Evolutionary conservation across 805 yeast species (phyloP).

Genomic region (Vanderwaltozyma polyspora): DNA sequence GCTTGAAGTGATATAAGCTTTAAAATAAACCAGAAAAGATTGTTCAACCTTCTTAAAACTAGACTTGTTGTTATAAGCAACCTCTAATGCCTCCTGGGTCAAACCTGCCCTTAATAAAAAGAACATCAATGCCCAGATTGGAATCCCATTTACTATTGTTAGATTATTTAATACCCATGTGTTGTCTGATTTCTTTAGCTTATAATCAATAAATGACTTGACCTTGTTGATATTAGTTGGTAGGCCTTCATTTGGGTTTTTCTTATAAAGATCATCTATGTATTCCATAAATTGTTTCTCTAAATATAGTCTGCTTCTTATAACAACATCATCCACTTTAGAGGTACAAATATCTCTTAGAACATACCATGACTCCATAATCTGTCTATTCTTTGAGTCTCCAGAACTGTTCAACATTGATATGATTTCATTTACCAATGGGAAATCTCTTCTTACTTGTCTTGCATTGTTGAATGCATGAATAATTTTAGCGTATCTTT

Average conservation of each 20-base stretch:
- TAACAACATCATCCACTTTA: conserved; percentile 29
- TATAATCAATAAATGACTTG: conserved; percentile 43
- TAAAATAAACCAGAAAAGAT: conserved; percentile 69
- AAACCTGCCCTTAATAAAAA: conserved; percentile 80
- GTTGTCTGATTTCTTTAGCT: conserved; percentile 33
- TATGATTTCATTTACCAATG: conserved; percentile 48
- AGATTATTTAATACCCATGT: conserved; percentile 44
- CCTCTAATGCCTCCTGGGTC: conserved; percentile 61
- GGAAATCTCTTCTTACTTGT: conserved; percentile 38
- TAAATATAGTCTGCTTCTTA: conserved; percentile 47
- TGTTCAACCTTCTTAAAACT: conserved; percentile 78
- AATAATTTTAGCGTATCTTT: conserved; percentile 60
- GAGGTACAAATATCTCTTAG: conserved; percentile 31
- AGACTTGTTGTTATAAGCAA: conserved; percentile 51
- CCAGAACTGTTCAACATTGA: conserved; percentile 46
- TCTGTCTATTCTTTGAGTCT: conserved; percentile 57
- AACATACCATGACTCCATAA: conserved; percentile 66
- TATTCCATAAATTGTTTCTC: conserved; percentile 70
- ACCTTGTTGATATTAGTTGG: conserved; percentile 68
- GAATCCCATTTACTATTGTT: conserved; percentile 65
- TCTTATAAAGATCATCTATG: conserved; percentile 35
- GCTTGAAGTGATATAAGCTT: conserved; percentile 49
- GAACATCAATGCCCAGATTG: conserved; percentile 90
- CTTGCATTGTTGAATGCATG: conserved; percentile 62
- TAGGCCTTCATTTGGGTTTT: conserved; percentile 34